Evolutionary conservation across 768 basidiomycete genomes (phyloP).

Genomic region (Leccinellum rugosiceps): DNA sequence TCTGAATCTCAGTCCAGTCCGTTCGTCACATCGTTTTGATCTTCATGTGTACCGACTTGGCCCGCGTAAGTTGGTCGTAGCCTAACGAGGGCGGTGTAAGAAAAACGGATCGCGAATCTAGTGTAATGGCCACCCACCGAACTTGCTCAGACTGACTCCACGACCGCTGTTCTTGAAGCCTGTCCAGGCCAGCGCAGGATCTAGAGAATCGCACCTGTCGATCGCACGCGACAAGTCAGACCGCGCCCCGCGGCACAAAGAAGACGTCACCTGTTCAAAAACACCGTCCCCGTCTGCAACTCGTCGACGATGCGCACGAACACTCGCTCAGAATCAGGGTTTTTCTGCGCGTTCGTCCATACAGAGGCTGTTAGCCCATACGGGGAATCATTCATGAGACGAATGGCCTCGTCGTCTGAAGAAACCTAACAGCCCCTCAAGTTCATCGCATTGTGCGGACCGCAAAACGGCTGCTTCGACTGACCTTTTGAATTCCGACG

Average conservation of each 20-base stretch:
- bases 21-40: constrained; percentile 44
- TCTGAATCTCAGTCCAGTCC: neutral
- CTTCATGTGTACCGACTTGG: constrained; percentile 84
- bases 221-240: neutral
- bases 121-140: constrained; percentile 51
- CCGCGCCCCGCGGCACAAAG: neutral
- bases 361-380: constrained; percentile 94
- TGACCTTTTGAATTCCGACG: constrained; percentile 88
- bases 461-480: neutral
- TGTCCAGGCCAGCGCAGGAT: constrained; percentile 93
- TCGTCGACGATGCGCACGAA: constrained; percentile 65
- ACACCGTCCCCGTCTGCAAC: constrained; percentile 89
- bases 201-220: constrained; percentile 77
- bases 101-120: neutral
- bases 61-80: constrained; percentile 80
- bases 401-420: constrained; percentile 83
- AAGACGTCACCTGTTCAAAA: constrained; percentile 69
- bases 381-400: constrained; percentile 93
- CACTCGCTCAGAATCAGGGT: constrained; percentile 58
- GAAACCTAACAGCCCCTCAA: constrained; percentile 46
- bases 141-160: constrained; percentile 86
- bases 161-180: constrained; percentile 93
- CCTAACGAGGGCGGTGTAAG: constrained; percentile 42
- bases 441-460: neutral
- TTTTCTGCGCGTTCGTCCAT: constrained; percentile 76